phyloP scores from a whole-genome alignment of 495 filamentous ascomycete genomes.

The Talaromyces thailandensis region DNA sequence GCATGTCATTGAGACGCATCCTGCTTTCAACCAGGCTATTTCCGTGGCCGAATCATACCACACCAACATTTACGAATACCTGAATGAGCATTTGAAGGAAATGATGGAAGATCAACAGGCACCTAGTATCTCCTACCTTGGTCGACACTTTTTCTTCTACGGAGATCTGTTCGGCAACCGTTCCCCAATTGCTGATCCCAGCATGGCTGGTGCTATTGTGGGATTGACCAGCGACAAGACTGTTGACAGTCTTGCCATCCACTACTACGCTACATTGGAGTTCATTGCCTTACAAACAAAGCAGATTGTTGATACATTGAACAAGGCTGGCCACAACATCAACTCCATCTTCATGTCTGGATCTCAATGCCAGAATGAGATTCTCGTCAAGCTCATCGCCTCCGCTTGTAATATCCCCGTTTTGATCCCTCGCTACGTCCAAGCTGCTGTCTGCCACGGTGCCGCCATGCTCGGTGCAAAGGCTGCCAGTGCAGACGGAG shows the following conservation, averaged over 20 bases:
- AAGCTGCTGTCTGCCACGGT: constrained; percentile 93
- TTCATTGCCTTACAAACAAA: constrained; percentile 95
- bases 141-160: constrained; percentile 94
- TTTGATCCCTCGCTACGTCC: constrained; percentile 80
- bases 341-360: constrained; percentile 96
- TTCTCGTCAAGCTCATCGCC: constrained; percentile 84
- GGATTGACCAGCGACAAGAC: constrained; percentile 78
- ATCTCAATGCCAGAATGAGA: constrained; percentile 89
- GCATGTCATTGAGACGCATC: constrained; percentile 88
- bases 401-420: constrained; percentile 88
- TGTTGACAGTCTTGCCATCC: constrained; percentile 74
- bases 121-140: constrained; percentile 73
- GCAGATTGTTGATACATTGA: constrained; percentile 93
- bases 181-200: constrained; percentile 82
- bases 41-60: constrained; percentile 69
- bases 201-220: constrained; percentile 82
- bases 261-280: constrained; percentile 92
- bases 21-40: constrained; percentile 68
- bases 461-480: constrained; percentile 97
- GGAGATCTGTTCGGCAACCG: constrained; percentile 98
- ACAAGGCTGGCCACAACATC: constrained; percentile 72
- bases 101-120: constrained; percentile 57
- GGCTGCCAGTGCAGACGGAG: constrained; percentile 66
- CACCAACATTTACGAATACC: constrained; percentile 84
- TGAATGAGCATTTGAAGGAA: constrained; percentile 79